These are phyloP conservation scores for Pestalotiopsis sp. DNA, from an alignment of 2,329 filamentous ascomycete species.

Conservation along the genomic window DNA sequence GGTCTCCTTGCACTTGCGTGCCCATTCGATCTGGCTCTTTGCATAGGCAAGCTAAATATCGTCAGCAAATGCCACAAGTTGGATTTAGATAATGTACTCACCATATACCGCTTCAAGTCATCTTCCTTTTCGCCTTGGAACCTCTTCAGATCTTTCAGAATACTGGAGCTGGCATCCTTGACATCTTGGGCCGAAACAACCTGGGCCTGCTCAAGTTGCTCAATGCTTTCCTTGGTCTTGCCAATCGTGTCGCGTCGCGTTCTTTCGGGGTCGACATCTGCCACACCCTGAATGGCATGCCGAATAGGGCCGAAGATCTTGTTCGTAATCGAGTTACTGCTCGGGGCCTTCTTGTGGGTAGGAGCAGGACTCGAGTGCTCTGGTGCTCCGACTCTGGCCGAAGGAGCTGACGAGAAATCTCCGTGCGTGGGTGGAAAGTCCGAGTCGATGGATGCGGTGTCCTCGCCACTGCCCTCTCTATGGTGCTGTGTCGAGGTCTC, in stretches of 20 bases:
- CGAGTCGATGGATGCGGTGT: slow-evolving; percentile 90
- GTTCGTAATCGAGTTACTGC: slow-evolving; percentile 86
- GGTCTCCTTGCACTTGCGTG: slow-evolving; percentile 84
- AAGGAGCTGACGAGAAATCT: slow-evolving; percentile 69
- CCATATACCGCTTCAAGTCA: slow-evolving; percentile 93
- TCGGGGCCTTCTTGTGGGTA: slow-evolving; percentile 77
- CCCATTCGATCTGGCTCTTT: slow-evolving; percentile 92
- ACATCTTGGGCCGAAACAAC: slow-evolving; percentile 89
- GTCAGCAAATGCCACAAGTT: not conserved
- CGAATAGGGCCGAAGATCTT: slow-evolving; percentile 96
- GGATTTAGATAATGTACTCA: slow-evolving; percentile 47
- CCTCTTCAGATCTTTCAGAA: slow-evolving; percentile 85
- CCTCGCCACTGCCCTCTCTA: slow-evolving; percentile 66
- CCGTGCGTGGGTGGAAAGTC: slow-evolving; percentile 92
- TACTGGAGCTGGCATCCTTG: slow-evolving; percentile 85
- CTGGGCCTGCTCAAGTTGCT: slow-evolving; percentile 86
- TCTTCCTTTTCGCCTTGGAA: slow-evolving; percentile 97
- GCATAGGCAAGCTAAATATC: slow-evolving; percentile 80
- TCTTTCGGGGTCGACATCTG: slow-evolving; percentile 92
- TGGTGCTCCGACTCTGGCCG: slow-evolving; percentile 73
- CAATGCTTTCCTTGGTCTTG: slow-evolving; percentile 88
- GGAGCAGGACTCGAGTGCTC: slow-evolving; percentile 51
- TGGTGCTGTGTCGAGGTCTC: slow-evolving; percentile 52
- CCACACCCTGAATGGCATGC: slow-evolving; percentile 94
- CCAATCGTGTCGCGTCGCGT: slow-evolving; percentile 92